phyloP scores from a whole-genome alignment of 1,284 basidiomycete genomes.

The Ustanciosporium gigantosporum region DNA sequence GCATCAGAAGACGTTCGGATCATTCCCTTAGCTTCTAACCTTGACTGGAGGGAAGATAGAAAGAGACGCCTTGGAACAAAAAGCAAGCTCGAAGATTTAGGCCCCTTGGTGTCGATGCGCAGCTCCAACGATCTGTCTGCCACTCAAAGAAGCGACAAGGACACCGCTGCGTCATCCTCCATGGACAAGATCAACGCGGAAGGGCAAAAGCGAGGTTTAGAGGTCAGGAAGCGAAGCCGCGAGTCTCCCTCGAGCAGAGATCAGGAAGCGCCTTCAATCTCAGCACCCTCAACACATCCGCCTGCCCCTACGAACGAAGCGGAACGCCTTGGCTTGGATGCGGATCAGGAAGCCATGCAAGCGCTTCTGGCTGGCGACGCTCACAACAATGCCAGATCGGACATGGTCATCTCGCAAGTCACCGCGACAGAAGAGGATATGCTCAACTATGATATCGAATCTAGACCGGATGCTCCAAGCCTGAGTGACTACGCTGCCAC shows the following conservation, averaged over 20 bases:
- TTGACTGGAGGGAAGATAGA: constrained; percentile 53
- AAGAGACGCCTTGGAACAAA: constrained; percentile 44
- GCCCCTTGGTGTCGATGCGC: constrained; percentile 34
- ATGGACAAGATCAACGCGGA: constrained; percentile 26
- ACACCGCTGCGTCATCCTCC: constrained; percentile 3
- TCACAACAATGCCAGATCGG: not conserved
- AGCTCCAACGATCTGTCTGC: not conserved
- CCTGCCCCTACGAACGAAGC: not conserved
- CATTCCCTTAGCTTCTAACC: constrained; percentile 37
- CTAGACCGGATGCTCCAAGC: constrained; percentile 64
- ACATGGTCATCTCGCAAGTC: constrained; percentile 32
- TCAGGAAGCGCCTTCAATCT: not conserved
- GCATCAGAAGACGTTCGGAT: constrained; percentile 8
- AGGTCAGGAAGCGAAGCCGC: constrained; percentile 4
- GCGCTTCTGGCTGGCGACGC: constrained; percentile 34
- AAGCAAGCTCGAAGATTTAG: constrained; percentile 18
- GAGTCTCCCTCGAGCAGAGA: not conserved
- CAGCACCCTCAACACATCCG: not conserved
- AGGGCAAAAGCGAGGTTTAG: constrained; percentile 41
- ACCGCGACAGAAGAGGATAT: constrained; percentile 40
- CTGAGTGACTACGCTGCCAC: constrained; percentile 86
- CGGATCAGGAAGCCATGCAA: constrained; percentile 33
- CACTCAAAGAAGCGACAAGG: not conserved
- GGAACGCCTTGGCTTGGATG: not conserved
- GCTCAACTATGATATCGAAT: constrained; percentile 46